These are phyloP conservation scores for Debaryomycetaceae sp. DNA, from an alignment of 1,139 yeast genomes.

Conservation along the genomic window DNA sequence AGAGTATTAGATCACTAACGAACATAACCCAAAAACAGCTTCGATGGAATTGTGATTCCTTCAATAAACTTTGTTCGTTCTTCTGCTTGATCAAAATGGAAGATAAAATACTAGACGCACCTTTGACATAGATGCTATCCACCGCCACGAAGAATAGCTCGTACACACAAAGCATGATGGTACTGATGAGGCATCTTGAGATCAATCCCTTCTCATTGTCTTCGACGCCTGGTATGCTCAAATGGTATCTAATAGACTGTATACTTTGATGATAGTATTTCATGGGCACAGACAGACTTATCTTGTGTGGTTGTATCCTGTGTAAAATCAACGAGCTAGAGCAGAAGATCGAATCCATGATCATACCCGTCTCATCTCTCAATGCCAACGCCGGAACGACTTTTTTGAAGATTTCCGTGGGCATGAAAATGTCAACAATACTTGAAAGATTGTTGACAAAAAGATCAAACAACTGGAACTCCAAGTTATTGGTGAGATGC, in stretches of 20 bases:
- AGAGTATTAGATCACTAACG: slow-evolving; percentile 32
- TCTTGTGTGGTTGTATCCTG: slow-evolving; percentile 22
- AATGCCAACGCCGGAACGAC: slow-evolving; percentile 36
- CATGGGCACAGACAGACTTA: slow-evolving; percentile 30
- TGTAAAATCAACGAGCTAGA: slow-evolving; percentile 33
- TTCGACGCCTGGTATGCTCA: slow-evolving; percentile 22
- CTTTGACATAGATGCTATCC: slow-evolving; percentile 35
- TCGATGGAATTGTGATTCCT: slow-evolving; percentile 27
- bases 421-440: slow-evolving; percentile 30
- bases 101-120: slow-evolving; percentile 30
- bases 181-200: slow-evolving; percentile 35
- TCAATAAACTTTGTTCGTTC: slow-evolving; percentile 17
- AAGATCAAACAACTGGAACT: slow-evolving; percentile 29
- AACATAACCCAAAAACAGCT: slow-evolving; percentile 37
- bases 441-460: slow-evolving; percentile 28
- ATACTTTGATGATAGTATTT: slow-evolving; percentile 37
- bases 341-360: slow-evolving; percentile 32
- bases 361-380: slow-evolving; percentile 35
- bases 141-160: slow-evolving; percentile 37
- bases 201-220: slow-evolving; percentile 25
- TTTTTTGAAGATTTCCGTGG: slow-evolving; percentile 25
- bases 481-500: slow-evolving; percentile 21
- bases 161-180: slow-evolving; percentile 35
- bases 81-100: slow-evolving; percentile 22
- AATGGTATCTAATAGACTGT: slow-evolving; percentile 26